A percentile compares a stretch with the other conserved stretches of the same genome.
Evolutionary conservation across 2,329 filamentous ascomycete genomes (phyloP).

Genomic region (Zasmidium angulare): DNA sequence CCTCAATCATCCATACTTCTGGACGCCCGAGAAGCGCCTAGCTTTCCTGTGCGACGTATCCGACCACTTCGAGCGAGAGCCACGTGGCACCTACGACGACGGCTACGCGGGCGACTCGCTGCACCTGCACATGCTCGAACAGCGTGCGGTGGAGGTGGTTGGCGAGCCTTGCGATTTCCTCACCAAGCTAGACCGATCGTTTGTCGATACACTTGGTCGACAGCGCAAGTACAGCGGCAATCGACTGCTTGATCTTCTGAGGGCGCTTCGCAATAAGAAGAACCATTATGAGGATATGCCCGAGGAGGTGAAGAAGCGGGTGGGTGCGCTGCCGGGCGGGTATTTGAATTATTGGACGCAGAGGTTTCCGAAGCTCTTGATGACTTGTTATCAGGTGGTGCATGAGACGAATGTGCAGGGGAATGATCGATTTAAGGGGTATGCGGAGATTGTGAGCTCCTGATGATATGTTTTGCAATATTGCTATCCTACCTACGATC

Average conservation of each 20-base stretch:
- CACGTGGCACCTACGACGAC: slow-evolving; percentile 58
- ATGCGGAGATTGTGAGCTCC: slow-evolving; percentile 51
- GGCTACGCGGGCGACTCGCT: slow-evolving; percentile 48
- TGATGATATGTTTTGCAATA: not conserved
- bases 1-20: slow-evolving; percentile 95
- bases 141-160: slow-evolving; percentile 46
- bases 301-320: slow-evolving; percentile 69
- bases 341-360: slow-evolving; percentile 83
- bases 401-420: slow-evolving; percentile 63
- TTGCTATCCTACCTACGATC: not conserved
- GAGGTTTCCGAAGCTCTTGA: slow-evolving; percentile 74
- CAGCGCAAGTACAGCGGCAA: slow-evolving; percentile 91
- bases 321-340: slow-evolving; percentile 69
- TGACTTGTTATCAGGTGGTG: slow-evolving; percentile 76
- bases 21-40: slow-evolving; percentile 83
- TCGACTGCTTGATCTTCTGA: slow-evolving; percentile 78
- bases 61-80: slow-evolving; percentile 93
- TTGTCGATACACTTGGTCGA: slow-evolving; percentile 86
- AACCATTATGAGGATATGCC: slow-evolving; percentile 98
- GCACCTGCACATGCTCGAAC: slow-evolving; percentile 61
- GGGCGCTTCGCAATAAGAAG: slow-evolving; percentile 90
- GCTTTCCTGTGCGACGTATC: slow-evolving; percentile 94
- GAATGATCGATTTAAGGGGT: slow-evolving; percentile 68
- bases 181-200: slow-evolving; percentile 70
- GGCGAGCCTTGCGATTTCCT: slow-evolving; percentile 69